Conservation (phyloP, 2,329 filamentous ascomycete genomes). For the Diaporthe sp. region DNA sequence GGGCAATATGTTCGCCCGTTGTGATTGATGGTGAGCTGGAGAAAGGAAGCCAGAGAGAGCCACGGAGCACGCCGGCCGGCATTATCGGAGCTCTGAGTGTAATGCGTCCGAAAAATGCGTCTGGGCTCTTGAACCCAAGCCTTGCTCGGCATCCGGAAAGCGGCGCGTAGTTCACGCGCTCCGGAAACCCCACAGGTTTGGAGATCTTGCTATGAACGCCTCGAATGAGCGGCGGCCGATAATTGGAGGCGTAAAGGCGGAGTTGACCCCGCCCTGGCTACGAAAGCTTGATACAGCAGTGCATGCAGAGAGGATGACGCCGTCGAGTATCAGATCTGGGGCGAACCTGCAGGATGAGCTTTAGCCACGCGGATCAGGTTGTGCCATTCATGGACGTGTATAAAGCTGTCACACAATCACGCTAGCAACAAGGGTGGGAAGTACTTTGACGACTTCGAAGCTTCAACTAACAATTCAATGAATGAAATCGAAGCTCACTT, state of each 20-base stretch:
- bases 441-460: background rate
- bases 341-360: no score
- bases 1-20: no score
- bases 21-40: background rate
- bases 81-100: background rate
- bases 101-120: background rate
- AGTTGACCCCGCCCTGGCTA: background rate
- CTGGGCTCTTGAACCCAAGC: background rate
- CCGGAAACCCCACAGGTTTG: background rate
- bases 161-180: background rate
- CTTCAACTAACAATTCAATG: no score
- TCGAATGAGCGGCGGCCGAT: background rate
- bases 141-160: conserved; percentile 2
- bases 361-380: background rate
- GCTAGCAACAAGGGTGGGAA: background rate
- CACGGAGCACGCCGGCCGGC: background rate
- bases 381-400: background rate
- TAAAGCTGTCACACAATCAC: conserved; percentile 1
- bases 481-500: background rate
- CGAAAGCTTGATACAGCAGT: background rate
- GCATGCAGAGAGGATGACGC: background rate
- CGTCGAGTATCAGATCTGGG: background rate
- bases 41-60: background rate
- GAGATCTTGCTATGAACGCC: background rate
- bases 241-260: background rate